Evolutionary conservation across 441 rosid genomes (phyloP), one percentile per base, ranked within the genome.

Genomic region (Euphorbia schlechtendalii): DNA sequence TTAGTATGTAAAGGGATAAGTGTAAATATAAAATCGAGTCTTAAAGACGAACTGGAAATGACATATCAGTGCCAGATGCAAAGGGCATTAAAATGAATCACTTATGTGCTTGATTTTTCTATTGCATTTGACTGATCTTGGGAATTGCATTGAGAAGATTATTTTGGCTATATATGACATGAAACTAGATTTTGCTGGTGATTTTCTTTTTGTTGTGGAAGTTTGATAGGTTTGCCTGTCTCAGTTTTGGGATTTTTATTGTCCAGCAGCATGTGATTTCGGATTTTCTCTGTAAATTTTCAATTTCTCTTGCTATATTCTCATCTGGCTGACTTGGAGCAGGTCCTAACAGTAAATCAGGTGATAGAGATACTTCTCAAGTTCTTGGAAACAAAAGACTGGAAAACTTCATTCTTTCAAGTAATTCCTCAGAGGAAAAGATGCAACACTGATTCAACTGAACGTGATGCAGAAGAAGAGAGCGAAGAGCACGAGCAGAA

Each of bases 261-360:
- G n/a, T n/a, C n/a, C n/a, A n/a, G n/a, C n/a, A n/a, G n/a, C n/a
- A n/a, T n/a, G n/a, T n/a, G n/a, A n/a, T n/a, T n/a, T n/a, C n/a
- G n/a, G n/a, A n/a, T n/a, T n/a, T n/a, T n/a, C n/a, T n/a, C n/a
- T n/a, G n/a, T n/a, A n/a, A n/a, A n/a, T n/a, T n/a, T n/a, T n/a
- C n/a, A n/a, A n/a, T n/a, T n/a, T n/a, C n/a, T n/a, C n/a, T n/a
- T n/a, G n/a, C n/a, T n/a, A n/a, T n/a, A n/a, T 38, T 38, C 12
- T 66, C 14, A 0, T 41, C 43, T 28, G 21, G n/a, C 15, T 34
- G 20, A 13, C 53, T 21, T 64, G 68, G 2, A 63, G 60, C 82
- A 90, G 97, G 95, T 93, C 28, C 96, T 93, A 40, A 88, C 99
- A 25, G 95, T 90, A 65, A 93, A 93, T 76, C 97, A 90, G 78